Evolutionary conservation across 2,329 filamentous ascomycete species (phyloP).

Genomic region (Xylaria sp.): DNA sequence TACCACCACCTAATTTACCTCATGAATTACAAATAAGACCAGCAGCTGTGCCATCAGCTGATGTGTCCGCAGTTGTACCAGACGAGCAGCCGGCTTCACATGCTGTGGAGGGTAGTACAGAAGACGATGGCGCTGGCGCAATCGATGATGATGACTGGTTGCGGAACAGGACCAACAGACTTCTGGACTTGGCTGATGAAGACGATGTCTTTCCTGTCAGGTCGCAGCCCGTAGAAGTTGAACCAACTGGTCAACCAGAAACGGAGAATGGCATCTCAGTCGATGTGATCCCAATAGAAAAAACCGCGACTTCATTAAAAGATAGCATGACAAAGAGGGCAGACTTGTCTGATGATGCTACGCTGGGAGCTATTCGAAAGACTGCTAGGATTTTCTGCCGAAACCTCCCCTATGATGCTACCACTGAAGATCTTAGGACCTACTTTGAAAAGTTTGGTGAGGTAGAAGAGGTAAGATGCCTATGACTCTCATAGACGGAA

Average conservation of each 20-base stretch:
- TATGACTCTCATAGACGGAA: neutral
- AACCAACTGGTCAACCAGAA: constrained; percentile 4
- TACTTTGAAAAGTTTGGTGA: constrained; percentile 76
- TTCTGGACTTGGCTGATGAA: constrained; percentile 83
- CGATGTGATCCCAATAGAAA: constrained; percentile 21
- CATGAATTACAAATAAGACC: neutral
- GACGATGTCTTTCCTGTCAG: constrained; percentile 54
- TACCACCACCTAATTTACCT: constrained; percentile 37
- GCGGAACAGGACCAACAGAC: constrained; percentile 82
- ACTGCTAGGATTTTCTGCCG: constrained; percentile 85
- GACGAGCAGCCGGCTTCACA: constrained; percentile 5
- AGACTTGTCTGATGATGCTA: constrained; percentile 31
- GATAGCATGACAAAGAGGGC: constrained; percentile 45
- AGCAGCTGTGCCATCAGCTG: neutral
- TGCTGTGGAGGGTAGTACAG: neutral
- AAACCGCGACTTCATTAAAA: constrained; percentile 20
- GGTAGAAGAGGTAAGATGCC: constrained; percentile 81
- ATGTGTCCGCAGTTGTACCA: neutral
- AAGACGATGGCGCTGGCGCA: constrained; percentile 30
- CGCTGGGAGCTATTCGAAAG: constrained; percentile 67
- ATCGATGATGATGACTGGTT: constrained; percentile 93
- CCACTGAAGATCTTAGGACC: constrained; percentile 75
- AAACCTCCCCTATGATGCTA: constrained; percentile 83
- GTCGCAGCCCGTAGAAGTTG: constrained; percentile 23
- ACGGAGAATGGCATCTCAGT: constrained; percentile 24